These are phyloP conservation scores for Ophidiomyces ophidiicola DNA, from an alignment of 2,329 filamentous ascomycete genomes.

Conservation along the genomic window DNA sequence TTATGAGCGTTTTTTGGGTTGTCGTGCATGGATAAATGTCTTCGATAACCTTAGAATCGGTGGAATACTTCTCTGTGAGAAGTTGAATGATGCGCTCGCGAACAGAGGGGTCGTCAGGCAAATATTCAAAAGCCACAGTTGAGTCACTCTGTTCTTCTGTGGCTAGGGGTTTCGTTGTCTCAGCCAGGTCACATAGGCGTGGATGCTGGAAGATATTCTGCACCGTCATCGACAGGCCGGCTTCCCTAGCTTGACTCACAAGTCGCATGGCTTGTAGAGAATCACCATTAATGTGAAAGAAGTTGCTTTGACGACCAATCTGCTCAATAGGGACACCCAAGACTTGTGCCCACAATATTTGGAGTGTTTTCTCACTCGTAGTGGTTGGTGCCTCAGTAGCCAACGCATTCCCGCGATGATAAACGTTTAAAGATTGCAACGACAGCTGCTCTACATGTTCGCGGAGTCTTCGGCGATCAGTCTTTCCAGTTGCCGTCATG, in stretches of 20 bases:
- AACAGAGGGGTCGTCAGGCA: slow-evolving; percentile 1
- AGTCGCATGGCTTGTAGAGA: slow-evolving; percentile 6
- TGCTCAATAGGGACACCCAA: slow-evolving; percentile 24
- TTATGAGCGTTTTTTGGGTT: slow-evolving; percentile 30
- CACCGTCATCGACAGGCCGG: slow-evolving; percentile 2
- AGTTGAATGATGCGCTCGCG: neutral
- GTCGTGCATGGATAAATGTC: slow-evolving; percentile 30
- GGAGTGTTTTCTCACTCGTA: neutral
- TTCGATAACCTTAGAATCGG: slow-evolving; percentile 18
- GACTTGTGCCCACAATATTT: slow-evolving; percentile 25
- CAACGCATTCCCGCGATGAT: neutral
- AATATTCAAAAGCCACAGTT: neutral
- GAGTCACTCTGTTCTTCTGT: neutral
- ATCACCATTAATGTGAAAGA: slow-evolving; percentile 6
- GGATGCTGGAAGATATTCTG: slow-evolving; percentile 19
- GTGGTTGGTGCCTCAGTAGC: neutral
- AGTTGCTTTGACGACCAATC: slow-evolving; percentile 1
- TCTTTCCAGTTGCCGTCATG: slow-evolving; percentile 7
- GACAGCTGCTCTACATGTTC: slow-evolving; percentile 17
- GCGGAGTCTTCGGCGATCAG: slow-evolving; percentile 19
- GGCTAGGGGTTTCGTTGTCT: slow-evolving; percentile 21
- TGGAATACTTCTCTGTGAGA: neutral
- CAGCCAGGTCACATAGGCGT: neutral
- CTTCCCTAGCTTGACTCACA: slow-evolving; percentile 5
- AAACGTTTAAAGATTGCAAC: neutral